Conservation (phyloP, 495 filamentous ascomycete genomes). For the Rhypophila decipiens region DNA sequence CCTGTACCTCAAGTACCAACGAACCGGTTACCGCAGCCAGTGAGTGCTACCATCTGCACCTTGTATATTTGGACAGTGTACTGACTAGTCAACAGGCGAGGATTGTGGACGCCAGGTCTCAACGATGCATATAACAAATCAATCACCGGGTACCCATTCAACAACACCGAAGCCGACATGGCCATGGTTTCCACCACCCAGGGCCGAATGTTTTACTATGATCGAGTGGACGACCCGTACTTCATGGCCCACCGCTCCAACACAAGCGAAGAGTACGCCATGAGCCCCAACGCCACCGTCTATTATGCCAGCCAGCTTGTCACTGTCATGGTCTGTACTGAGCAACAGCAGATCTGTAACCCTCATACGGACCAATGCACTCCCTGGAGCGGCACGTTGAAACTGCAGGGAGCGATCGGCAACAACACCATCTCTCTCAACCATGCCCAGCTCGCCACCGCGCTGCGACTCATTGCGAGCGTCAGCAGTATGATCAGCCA, state of each 20-base stretch:
- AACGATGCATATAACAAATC: background rate
- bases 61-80: background rate
- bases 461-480: background rate
- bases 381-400: background rate
- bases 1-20: background rate
- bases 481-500: background rate
- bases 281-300: background rate
- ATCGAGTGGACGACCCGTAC: background rate
- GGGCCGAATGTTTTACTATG: constrained; percentile 1
- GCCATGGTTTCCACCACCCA: background rate
- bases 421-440: constrained; percentile 1
- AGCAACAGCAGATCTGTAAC: constrained; percentile 2
- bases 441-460: background rate
- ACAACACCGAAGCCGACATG: background rate
- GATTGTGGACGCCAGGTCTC: background rate
- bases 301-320: constrained; percentile 1
- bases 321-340: background rate
- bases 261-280: constrained; percentile 1
- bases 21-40: background rate
- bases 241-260: background rate
- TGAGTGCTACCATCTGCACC: background rate
- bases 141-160: background rate
- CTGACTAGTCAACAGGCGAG: background rate
- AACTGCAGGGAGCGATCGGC: background rate
- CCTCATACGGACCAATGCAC: constrained; percentile 2